Evolutionary conservation across 2,329 filamentous ascomycete species (phyloP).

Genomic region (Arthroderma sp.): DNA sequence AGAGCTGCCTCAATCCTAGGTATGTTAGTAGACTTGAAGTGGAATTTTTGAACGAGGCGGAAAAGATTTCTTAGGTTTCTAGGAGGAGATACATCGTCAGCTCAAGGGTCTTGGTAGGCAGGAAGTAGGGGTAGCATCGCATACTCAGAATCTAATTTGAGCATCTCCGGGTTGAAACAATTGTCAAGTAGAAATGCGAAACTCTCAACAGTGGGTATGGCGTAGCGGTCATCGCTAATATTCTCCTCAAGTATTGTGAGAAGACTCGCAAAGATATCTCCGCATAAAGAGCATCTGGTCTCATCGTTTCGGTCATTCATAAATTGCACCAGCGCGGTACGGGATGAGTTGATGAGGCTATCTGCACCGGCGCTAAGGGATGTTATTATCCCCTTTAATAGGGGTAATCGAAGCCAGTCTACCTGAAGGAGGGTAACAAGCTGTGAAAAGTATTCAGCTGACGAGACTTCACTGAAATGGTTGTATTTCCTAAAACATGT

Average conservation of each 20-base stretch:
- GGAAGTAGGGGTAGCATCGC: conserved; percentile 5
- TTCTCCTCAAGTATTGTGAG: conserved; percentile 43
- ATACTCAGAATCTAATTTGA: conserved; percentile 35
- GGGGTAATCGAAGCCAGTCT: conserved; percentile 27
- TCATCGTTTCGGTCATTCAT: conserved; percentile 19
- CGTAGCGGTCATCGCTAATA: conserved; percentile 53
- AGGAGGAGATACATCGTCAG: neutral
- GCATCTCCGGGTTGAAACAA: conserved; percentile 27
- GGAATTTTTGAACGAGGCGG: conserved; percentile 59
- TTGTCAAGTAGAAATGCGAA: conserved; percentile 64
- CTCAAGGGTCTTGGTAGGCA: neutral
- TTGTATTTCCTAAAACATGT: conserved; percentile 26
- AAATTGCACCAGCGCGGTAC: conserved; percentile 31
- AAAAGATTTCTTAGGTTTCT: conserved; percentile 47
- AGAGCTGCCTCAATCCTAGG: conserved; percentile 70
- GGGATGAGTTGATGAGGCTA: conserved; percentile 32
- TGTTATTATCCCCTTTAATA: conserved; percentile 35
- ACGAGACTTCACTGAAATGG: conserved; percentile 36
- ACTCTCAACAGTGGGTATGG: conserved; percentile 66
- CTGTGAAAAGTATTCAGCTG: conserved; percentile 33
- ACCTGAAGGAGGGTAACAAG: conserved; percentile 28
- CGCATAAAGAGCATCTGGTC: conserved; percentile 30
- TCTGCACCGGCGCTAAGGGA: conserved; percentile 36
- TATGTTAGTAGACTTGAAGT: conserved; percentile 72
- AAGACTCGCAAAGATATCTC: conserved; percentile 42